These are phyloP conservation scores for Gastrodia elata DNA, from an alignment of 106 monocot genomes.

Conservation along the genomic window DNA sequence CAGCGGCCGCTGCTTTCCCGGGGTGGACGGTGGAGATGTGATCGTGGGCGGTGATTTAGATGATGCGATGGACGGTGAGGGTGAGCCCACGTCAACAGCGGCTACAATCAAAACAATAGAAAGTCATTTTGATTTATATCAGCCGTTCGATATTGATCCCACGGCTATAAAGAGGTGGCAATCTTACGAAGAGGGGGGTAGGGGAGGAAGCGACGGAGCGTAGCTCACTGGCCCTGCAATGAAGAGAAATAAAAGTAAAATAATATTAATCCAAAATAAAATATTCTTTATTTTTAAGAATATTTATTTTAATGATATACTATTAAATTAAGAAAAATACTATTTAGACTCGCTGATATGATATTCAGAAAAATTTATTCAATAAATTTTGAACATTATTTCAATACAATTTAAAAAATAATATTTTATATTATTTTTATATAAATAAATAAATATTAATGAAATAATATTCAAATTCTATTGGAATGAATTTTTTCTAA, in stretches of 20 bases:
- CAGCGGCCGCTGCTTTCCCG: slow-evolving; percentile 22
- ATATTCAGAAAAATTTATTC: too few species aligned
- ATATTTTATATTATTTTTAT: too few species aligned
- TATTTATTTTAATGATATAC: too few species aligned
- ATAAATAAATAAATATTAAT: too few species aligned
- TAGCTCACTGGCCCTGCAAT: slow-evolving; percentile 13
- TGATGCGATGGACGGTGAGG: slow-evolving; percentile 11
- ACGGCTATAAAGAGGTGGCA: neutral
- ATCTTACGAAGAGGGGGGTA: slow-evolving; percentile 6
- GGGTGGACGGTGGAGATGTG: slow-evolving; percentile 17
- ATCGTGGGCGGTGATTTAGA: neutral
- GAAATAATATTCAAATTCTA: too few species aligned
- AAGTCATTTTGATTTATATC: neutral
- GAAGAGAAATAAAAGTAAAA: neutral
- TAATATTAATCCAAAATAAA: too few species aligned
- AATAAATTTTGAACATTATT: too few species aligned
- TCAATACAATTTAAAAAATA: too few species aligned
- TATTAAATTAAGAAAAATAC: neutral
- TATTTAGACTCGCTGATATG: neutral
- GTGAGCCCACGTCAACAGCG: neutral
- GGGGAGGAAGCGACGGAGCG: slow-evolving; percentile 2
- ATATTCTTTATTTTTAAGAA: too few species aligned
- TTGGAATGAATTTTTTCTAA: too few species aligned
- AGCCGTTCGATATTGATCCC: neutral
- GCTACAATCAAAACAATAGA: neutral